A percentile compares a stretch with the other conserved stretches of the same genome.
Conservation (phyloP, 1,284 basidiomycete genomes). For the Chalciporus sp. region DNA sequence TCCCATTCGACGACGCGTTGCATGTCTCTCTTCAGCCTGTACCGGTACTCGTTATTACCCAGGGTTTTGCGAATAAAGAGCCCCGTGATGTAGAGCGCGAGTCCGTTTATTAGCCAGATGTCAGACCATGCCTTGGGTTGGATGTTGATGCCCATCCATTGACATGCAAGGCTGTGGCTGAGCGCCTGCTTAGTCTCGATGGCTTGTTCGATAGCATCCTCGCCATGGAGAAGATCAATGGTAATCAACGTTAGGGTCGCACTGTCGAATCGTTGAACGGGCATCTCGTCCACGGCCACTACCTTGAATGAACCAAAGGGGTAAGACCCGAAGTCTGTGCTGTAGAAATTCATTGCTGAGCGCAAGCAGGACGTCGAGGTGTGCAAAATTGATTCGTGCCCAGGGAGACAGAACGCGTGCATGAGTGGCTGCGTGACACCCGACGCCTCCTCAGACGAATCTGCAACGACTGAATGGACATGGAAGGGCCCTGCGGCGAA, state of each 20-base stretch:
- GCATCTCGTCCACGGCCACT: constrained; percentile 93
- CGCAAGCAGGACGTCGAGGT: constrained; percentile 79
- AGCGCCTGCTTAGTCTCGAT: constrained; percentile 89
- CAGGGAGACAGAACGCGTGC: constrained; percentile 92
- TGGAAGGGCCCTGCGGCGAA: constrained; percentile 97
- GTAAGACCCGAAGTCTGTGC: constrained; percentile 93
- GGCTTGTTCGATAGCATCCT: constrained; percentile 92
- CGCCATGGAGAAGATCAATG: constrained; percentile 84
- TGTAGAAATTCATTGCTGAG: constrained; percentile 90
- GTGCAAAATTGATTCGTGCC: constrained; percentile 72
- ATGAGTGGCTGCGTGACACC: constrained; percentile 81
- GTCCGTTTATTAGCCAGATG: constrained; percentile 93
- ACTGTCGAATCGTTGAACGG: constrained; percentile 78
- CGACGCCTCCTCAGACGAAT: constrained; percentile 65
- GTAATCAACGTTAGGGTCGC: constrained; percentile 85
- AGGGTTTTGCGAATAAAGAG: constrained; percentile 87
- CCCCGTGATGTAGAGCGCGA: constrained; percentile 89
- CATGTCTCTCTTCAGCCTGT: constrained; percentile 95
- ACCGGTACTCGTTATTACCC: constrained; percentile 98
- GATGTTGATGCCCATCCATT: constrained; percentile 98
- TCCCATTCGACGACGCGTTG: constrained; percentile 91
- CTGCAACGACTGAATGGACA: constrained; percentile 70
- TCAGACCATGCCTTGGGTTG: constrained; percentile 95
- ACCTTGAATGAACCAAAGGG: constrained; percentile 95
- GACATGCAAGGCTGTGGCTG: constrained; percentile 87